Evolutionary conservation across 73 alveolate genomes (phyloP), one percentile per base, ranked within the genome.

Genomic region (Paramecium octaurelia): DNA sequence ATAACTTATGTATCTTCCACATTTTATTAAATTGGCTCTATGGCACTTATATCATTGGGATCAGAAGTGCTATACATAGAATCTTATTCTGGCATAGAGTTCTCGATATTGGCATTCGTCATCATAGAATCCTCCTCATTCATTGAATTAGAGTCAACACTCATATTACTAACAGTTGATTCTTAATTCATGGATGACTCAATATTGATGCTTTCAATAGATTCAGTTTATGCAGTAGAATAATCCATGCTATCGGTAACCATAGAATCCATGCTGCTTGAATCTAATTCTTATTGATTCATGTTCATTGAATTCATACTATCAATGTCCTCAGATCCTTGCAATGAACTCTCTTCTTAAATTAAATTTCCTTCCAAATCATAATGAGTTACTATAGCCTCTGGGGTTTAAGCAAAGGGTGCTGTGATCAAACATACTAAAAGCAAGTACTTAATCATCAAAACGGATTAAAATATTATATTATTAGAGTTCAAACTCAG

Each of bases 331-430:
- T 38, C 87, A 35, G 36, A 29, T 21, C 34, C 87, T 64, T 64
- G 12, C 12, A 34, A 64, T 7, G 50, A 31, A 20, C 50, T 34
- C n/a, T 73, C 87, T 12, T 38, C 59, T 16, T 34, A 31, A 34
- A 73, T 73, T 36, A 73, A 73, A 40, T 73, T 73, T 12, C 87
- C 87, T 3, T 73, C 87, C 68, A 73, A 73, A 38, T 73, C 87
- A 73, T 73, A 73, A 73, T 73, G 87, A 43, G 87, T 73, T 73
- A 73, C 87, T n/a, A 73, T 38, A 14, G 87, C 87, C 59, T 73
- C 87, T 8, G 84, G 50, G 9, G 42, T 31, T 34, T 64, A 18
- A 27, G 84, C 84, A 64, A 64, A 64, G 14, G 84, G 84, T 24
- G 84, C 84, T 64, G 84, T 27, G 23, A 64, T 64, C 29, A 64